Percentiles rank a stretch among this genome's conserved stretches.
phyloP scores from a whole-genome alignment of 371 early-diverging fungal species.

The Rhizopus arrhizus region DNA sequence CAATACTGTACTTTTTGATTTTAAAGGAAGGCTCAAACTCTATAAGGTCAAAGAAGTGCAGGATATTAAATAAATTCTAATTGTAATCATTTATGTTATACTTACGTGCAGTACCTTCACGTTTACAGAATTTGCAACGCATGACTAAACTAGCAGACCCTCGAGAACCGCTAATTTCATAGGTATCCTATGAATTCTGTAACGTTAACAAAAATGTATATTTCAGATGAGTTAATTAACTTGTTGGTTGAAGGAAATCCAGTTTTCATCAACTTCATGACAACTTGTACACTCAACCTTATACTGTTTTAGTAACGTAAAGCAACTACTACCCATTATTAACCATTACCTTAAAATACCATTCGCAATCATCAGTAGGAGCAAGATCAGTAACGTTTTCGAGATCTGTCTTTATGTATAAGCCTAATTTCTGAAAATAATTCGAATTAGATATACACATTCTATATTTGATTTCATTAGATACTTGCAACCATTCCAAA shows the following conservation, averaged over 20 bases:
- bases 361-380: slow-evolving; percentile 67
- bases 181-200: slow-evolving; percentile 25
- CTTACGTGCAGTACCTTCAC: slow-evolving; percentile 75
- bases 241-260: slow-evolving; percentile 72
- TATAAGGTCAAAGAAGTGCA: slow-evolving; percentile 18
- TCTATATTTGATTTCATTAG: too few relatives aligned
- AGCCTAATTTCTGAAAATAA: slow-evolving; percentile 48
- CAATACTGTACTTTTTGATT: slow-evolving; percentile 62
- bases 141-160: slow-evolving; percentile 89
- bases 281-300: slow-evolving; percentile 83
- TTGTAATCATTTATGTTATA: neutral
- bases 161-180: slow-evolving; percentile 59
- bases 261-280: slow-evolving; percentile 74
- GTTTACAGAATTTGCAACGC: slow-evolving; percentile 92
- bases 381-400: slow-evolving; percentile 77
- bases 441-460: neutral
- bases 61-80: too few relatives aligned
- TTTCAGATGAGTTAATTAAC: slow-evolving; percentile 32
- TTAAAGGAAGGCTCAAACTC: slow-evolving; percentile 62
- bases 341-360: slow-evolving; percentile 72
- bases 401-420: slow-evolving; percentile 78
- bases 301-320: neutral
- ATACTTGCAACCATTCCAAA: too few relatives aligned
- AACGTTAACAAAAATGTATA: slow-evolving; percentile 1
- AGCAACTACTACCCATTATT: neutral